Evolutionary conservation across 768 basidiomycete genomes (phyloP), one percentile per base, ranked within the genome.

Genomic region (Baorangia bicolor): DNA sequence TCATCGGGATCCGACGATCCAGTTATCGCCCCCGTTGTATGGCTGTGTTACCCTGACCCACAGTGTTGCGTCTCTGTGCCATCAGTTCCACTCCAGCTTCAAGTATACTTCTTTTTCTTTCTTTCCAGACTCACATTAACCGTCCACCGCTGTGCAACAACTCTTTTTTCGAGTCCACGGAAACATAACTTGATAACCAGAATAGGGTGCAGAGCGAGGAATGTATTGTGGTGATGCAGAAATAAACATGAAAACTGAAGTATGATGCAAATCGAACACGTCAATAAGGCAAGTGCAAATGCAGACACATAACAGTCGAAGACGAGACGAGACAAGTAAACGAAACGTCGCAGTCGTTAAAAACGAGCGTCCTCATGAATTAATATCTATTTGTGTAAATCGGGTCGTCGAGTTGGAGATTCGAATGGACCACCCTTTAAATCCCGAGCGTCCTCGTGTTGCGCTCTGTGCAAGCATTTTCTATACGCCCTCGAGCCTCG

Each of bases 401-500:
- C 30, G 27, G n/a, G 18, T 49, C 10, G 18, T 25, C 21, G n/a
- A 41, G 42, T 28, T 39, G 18, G 25, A 11, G 41, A 35, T 42
- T 18, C 4, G 16, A 23, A 25, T 23, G 7, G 35, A 25, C 28
- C 37, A 45, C 27, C 16, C 8, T 5, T 21, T 14, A 33, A 38
- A 31, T 21, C 1, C 12, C 30, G 34, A 20, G 46, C 18, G 4
- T 28, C 16, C 8, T 25, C 21, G 13, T 45, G 39, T 21, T 23
- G 20, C 9, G 11, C 7, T 33, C 5, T 40, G 28, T 11, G 50
- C 41, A 8, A 6, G 30, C 10, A 33, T 20, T 42, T 58, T 49
- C 35, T 64, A 71, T 20, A 59, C 51, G 14, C 62, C 68, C 50
- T 71, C 72, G n/a, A 68, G 62, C 47, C 55, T 68, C 28, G 62